Percentiles rank a stretch among this genome's conserved stretches.
phyloP scores from a whole-genome alignment of 306 rosid species.

The Ziziphus jujuba region DNA sequence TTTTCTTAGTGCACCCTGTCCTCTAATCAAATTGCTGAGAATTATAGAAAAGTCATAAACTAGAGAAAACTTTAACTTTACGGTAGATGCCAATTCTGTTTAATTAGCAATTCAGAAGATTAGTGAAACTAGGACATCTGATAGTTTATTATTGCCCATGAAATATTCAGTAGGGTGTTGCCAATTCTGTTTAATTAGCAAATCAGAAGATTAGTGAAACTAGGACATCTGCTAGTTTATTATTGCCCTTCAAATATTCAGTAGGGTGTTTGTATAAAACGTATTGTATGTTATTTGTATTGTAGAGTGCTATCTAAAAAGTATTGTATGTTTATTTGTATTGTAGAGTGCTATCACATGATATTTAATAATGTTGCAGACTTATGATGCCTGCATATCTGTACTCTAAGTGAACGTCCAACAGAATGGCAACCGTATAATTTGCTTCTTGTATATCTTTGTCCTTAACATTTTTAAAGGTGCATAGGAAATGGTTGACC shows the following conservation, averaged over 20 bases:
- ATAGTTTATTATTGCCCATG: neutral
- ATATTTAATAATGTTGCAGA: neutral
- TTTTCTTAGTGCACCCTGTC: neutral
- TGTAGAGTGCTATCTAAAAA: neutral
- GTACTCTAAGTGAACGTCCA: neutral
- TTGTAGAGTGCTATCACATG: neutral
- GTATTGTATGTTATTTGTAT: neutral
- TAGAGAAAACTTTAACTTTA: neutral
- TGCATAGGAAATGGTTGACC: neutral
- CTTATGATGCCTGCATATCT: neutral
- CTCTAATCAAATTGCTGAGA: neutral
- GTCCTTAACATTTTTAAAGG: neutral
- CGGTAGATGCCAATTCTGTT: too few species aligned
- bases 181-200: neutral
- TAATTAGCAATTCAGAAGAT: neutral
- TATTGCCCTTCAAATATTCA: too few species aligned
- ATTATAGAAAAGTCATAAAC: constrained; percentile 1
- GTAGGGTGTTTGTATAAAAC: neutral
- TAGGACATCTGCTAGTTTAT: neutral
- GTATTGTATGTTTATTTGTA: neutral
- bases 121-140: neutral
- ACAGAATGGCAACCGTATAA: neutral
- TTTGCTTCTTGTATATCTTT: neutral
- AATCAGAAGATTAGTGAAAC: neutral
- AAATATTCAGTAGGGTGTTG: neutral